phyloP scores from a whole-genome alignment of 148 eudicot genomes.

The Rhododendron mucronatum region DNA sequence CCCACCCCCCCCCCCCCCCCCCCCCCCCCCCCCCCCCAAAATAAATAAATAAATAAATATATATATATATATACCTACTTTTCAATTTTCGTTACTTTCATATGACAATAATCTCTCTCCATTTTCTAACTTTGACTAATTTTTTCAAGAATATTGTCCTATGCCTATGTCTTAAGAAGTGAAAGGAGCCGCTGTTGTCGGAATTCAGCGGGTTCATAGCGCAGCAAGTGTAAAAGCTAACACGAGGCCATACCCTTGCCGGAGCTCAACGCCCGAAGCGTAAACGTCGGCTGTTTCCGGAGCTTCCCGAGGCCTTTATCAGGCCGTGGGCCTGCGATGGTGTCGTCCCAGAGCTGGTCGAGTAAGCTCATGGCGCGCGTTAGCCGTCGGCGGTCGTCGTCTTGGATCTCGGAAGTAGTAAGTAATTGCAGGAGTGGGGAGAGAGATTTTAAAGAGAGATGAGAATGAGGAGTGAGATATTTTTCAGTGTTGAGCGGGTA shows the following conservation, averaged over 20 bases:
- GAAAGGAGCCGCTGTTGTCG: neutral
- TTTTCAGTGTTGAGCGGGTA: too few species aligned
- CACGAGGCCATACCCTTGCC: neutral
- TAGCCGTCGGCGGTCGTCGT: constrained; percentile 40
- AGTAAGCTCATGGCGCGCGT: constrained; percentile 38
- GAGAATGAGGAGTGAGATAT: too few species aligned
- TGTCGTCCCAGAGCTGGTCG: constrained; percentile 87
- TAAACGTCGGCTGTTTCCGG: constrained; percentile 50
- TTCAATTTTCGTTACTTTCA: neutral
- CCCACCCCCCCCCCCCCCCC: too few species aligned
- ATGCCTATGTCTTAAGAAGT: too few species aligned
- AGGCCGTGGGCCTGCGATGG: constrained; percentile 77
- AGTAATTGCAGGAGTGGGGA: constrained; percentile 11
- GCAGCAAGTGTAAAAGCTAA: too few species aligned
- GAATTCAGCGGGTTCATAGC: neutral
- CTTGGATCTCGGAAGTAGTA: constrained; percentile 44
- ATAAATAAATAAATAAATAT: too few species aligned
- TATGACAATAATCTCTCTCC: neutral
- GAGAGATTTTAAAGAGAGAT: too few species aligned
- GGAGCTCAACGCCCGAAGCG: constrained; percentile 30
- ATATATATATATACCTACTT: too few species aligned
- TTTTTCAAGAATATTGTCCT: too few species aligned
- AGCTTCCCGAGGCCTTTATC: constrained; percentile 76
- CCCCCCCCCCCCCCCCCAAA: too few species aligned
- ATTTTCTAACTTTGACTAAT: neutral